Percentiles rank a stretch among this genome's conserved stretches.
These are phyloP conservation scores for Didymella pomorum DNA, from an alignment of 2,329 filamentous ascomycete species.

Conservation along the genomic window DNA sequence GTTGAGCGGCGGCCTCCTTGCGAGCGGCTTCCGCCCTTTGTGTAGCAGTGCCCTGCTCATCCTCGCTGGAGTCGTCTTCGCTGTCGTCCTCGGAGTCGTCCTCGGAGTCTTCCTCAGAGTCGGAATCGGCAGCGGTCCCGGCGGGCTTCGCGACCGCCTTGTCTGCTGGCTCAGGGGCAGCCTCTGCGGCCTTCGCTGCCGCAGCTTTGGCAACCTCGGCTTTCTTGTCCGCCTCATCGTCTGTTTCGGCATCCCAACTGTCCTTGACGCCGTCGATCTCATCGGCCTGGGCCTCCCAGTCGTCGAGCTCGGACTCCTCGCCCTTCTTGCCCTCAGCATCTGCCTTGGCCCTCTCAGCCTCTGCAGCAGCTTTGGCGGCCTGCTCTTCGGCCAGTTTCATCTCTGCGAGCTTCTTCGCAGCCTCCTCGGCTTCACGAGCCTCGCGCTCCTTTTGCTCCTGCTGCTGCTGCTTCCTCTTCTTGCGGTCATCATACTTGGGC, in stretches of 20 bases:
- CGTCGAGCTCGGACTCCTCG: constrained; percentile 70
- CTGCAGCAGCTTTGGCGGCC: constrained; percentile 80
- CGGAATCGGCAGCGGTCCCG: constrained; percentile 35
- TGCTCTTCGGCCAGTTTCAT: constrained; percentile 64
- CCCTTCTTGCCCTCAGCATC: constrained; percentile 67
- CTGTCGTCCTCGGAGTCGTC: constrained; percentile 66
- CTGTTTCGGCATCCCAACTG: constrained; percentile 89
- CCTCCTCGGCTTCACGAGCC: constrained; percentile 61
- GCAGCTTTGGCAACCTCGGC: constrained; percentile 44
- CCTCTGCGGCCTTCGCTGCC: constrained; percentile 36
- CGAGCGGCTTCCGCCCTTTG: constrained; percentile 75
- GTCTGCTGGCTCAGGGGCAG: constrained; percentile 19
- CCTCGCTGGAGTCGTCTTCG: constrained; percentile 71
- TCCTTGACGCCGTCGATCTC: constrained; percentile 83
- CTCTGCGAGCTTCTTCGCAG: constrained; percentile 65
- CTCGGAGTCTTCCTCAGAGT: constrained; percentile 57
- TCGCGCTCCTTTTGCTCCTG: constrained; percentile 59
- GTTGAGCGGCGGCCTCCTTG: constrained; percentile 88
- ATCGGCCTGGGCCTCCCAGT: constrained; percentile 87
- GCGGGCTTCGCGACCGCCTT: constrained; percentile 22
- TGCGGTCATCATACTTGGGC: constrained; percentile 74
- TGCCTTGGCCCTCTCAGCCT: constrained; percentile 67
- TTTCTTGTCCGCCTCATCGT: constrained; percentile 68
- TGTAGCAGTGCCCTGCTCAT: constrained; percentile 78
- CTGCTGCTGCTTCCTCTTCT: constrained; percentile 76